Conservation (phyloP, 352 stramenopile genomes). For the Thraustochytrium striatum region DNA sequence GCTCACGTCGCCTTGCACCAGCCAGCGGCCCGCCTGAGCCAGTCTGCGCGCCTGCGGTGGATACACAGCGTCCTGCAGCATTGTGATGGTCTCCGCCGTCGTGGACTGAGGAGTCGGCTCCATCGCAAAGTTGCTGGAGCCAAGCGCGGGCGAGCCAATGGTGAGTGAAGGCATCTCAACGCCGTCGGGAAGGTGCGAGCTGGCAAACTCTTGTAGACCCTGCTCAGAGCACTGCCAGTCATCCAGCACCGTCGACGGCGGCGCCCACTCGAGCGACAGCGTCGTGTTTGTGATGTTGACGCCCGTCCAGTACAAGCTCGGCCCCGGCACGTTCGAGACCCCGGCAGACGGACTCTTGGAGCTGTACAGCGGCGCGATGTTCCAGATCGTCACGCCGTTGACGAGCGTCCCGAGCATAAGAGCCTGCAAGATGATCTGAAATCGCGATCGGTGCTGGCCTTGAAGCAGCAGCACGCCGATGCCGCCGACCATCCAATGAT, state of each 20-base stretch:
- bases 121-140: no score
- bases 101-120: no score
- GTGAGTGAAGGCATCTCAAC: no score
- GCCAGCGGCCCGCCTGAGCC: background rate
- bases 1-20: no score
- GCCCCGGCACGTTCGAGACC: background rate
- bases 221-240: constrained; percentile 9
- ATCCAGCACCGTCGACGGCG: background rate
- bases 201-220: constrained; percentile 33
- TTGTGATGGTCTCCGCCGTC: no score
- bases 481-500: background rate
- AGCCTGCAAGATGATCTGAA: background rate
- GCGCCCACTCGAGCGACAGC: background rate
- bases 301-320: background rate
- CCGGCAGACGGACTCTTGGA: background rate
- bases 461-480: background rate
- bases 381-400: background rate
- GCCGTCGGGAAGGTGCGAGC: no score
- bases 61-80: no score
- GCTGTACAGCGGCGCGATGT: background rate
- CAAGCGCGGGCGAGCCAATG: no score
- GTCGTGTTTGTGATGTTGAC: background rate
- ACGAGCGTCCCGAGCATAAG: background rate
- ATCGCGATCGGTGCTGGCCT: background rate
- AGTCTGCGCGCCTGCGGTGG: background rate